Evolutionary conservation across 495 filamentous ascomycete species (phyloP).

Genomic region (Aspergillus mulundensis): DNA sequence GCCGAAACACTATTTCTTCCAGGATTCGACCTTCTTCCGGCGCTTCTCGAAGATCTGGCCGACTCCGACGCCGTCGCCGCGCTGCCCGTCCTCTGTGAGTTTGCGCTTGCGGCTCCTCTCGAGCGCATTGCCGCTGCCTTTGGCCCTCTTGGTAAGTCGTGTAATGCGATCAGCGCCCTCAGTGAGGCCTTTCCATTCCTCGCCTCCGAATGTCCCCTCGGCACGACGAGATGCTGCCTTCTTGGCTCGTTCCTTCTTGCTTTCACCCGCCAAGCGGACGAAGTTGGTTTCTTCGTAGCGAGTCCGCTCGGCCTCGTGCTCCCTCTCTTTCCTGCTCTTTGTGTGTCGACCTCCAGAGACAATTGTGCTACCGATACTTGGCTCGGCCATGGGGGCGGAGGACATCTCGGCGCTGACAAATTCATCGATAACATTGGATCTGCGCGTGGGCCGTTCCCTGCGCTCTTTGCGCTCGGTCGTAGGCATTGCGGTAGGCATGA

Average conservation of each 20-base stretch:
- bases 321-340: conserved; percentile 65
- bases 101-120: conserved; percentile 80
- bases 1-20: conserved; percentile 35
- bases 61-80: conserved; percentile 53
- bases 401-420: conserved; percentile 80
- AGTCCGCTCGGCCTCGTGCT: conserved; percentile 64
- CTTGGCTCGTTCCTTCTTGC: conserved; percentile 66
- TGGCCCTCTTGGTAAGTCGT: conserved; percentile 57
- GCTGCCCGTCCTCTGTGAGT: conserved; percentile 53
- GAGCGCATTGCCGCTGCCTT: conserved; percentile 52
- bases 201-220: conserved; percentile 65
- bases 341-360: conserved; percentile 63
- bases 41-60: conserved; percentile 71
- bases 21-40: conserved; percentile 62
- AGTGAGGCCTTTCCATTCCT: conserved; percentile 76
- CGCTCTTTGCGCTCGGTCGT: conserved; percentile 58
- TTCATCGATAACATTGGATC: conserved; percentile 78
- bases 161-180: conserved; percentile 76
- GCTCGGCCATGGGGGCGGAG: conserved; percentile 67
- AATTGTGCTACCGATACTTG: conserved; percentile 82
- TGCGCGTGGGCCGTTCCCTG: conserved; percentile 41
- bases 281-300: conserved; percentile 88
- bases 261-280: conserved; percentile 72
- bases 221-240: conserved; percentile 45
- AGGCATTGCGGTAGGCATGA: conserved; percentile 66